Conservation (phyloP, 2,329 filamentous ascomycete species). For the Curvularia verruculosa region DNA sequence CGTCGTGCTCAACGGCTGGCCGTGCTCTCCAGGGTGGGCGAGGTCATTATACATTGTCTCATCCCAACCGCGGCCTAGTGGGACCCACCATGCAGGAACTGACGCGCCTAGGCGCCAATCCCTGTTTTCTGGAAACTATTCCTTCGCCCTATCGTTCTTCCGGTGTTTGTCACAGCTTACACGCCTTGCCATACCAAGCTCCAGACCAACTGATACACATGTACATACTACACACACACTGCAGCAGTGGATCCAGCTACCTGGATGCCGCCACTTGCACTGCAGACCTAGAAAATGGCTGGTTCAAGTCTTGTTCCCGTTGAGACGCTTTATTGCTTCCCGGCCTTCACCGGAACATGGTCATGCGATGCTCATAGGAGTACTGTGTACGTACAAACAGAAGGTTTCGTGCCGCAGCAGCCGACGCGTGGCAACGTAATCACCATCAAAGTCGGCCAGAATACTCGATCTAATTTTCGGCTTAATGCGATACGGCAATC, state of each 20-base stretch:
- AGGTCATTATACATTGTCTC: slow-evolving; percentile 22
- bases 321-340: no score
- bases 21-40: slow-evolving; percentile 13
- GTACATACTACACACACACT: no score
- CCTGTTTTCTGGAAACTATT: slow-evolving; percentile 16
- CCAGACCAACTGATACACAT: no score
- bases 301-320: no score
- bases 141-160: slow-evolving; percentile 20
- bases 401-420: not conserved
- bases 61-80: slow-evolving; percentile 16
- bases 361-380: no score
- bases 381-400: no score
- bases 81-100: slow-evolving; percentile 27
- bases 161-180: slow-evolving; percentile 14
- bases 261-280: no score
- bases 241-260: no score
- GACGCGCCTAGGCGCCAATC: slow-evolving; percentile 12
- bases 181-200: no score
- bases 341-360: no score
- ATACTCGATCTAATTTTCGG: not conserved
- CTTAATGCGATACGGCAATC: not conserved
- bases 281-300: no score
- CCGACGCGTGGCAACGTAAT: not conserved
- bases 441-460: not conserved
- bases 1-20: slow-evolving; percentile 7